Evolutionary conservation across 305 asterid species (phyloP).

Genomic region (Solanum aculeatissimum): DNA sequence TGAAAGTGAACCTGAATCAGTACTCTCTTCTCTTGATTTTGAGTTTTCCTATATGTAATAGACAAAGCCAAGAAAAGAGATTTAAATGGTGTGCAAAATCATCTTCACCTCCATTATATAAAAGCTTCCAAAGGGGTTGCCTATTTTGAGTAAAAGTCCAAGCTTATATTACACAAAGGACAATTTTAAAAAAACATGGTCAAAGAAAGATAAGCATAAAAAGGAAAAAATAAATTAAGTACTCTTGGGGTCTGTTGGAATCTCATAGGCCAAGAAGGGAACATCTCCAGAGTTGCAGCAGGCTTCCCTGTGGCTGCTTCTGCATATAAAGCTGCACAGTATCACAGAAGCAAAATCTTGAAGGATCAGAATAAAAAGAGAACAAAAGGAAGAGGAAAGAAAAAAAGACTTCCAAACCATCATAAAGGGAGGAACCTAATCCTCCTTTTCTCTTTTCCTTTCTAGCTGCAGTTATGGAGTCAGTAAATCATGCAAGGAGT

Average conservation of each 20-base stretch:
- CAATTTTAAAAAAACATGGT: neutral
- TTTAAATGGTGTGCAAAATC: neutral
- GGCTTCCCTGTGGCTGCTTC: conserved; percentile 26
- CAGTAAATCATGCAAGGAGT: conserved; percentile 57
- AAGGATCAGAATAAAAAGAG: conserved; percentile 14
- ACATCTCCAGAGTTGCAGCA: conserved; percentile 92
- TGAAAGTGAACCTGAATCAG: conserved; percentile 63
- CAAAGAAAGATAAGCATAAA: conserved; percentile 14
- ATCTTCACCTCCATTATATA: neutral
- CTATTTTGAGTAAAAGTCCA: neutral
- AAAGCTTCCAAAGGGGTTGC: neutral
- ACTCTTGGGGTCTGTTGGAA: conserved; percentile 58
- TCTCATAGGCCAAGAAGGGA: conserved; percentile 93
- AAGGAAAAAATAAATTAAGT: conserved; percentile 2
- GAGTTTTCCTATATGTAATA: conserved; percentile 51
- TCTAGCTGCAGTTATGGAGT: conserved; percentile 49
- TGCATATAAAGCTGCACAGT: conserved; percentile 67
- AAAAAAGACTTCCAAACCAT: neutral
- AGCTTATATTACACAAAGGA: neutral
- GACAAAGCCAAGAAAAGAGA: neutral
- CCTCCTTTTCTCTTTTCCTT: conserved; percentile 8
- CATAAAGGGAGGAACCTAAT: conserved; percentile 6
- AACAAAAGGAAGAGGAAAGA: conserved; percentile 6
- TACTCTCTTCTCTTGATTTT: conserved; percentile 71
- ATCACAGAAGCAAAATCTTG: conserved; percentile 49